Evolutionary conservation across 495 filamentous ascomycete genomes (phyloP), one percentile per base, ranked within the genome.

Genomic region (Apiosordaria backusii): DNA sequence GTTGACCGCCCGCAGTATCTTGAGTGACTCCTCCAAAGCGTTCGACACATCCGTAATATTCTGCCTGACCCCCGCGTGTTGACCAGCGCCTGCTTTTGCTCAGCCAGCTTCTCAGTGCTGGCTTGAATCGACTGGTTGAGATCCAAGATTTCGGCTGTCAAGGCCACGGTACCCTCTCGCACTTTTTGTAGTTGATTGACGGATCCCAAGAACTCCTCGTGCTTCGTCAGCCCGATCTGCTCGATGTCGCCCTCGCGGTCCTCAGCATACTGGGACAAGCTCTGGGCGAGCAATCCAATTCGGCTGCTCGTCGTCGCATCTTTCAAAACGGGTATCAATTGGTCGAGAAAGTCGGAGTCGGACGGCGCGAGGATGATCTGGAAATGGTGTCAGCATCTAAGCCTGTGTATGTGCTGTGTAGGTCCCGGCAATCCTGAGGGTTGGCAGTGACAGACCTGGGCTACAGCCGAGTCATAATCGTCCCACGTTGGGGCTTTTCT

Each of bases 31-130:
- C 70, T 90, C 90, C 62, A 99, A 84, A 1, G 93, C 93, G 75
- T 91, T 84, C 7, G 88, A 90, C n/a, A 92, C 91, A 72, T 98
- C 94, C 65, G 95, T 90, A 64, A 98, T 97, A 67, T 97, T 99
- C 74, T 96, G 92, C n/a, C 93, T 87, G 35, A 98, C 91, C 60
- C 88, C 58, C 92, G 85, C 6, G 93, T 97, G 68, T 97, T 92
- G 23, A 98, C 96, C 23, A 98, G 80, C 0, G 88, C 89, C 78
- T 92, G 92, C 78, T 99, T 99, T 78, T 97, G 95, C 75, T 90
- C 92, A 0, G 92, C 94, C 18, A 99, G 81, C 70, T 91, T 93
- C 81, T 97, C 93, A 0, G 94, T 98, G 72, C 92, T 97, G n/a
- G 87, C 82, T 77, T 97, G 96, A 57, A 98, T 97, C 19, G 92